Percentiles rank a stretch among this genome's conserved stretches.
Evolutionary conservation across 2,329 filamentous ascomycete species (phyloP).

Genomic region (Neofusicoccum ribis): DNA sequence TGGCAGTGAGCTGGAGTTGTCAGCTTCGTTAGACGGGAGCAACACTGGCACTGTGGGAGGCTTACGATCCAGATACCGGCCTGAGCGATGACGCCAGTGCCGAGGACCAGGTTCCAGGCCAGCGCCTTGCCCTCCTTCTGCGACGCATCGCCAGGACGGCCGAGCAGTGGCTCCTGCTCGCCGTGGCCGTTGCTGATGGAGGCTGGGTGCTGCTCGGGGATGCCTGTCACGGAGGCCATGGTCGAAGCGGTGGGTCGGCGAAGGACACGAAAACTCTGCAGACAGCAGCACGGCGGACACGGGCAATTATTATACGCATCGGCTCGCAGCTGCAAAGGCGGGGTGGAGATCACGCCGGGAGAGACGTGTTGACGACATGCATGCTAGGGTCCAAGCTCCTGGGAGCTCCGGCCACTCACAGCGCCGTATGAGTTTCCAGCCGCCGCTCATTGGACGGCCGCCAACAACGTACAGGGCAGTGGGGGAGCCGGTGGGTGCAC

Average conservation of each 20-base stretch:
- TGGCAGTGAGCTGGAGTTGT: conserved; percentile 59
- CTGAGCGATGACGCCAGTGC: conserved; percentile 80
- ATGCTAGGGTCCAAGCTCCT: background rate
- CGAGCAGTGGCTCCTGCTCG: conserved; percentile 68
- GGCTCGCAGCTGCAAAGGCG: background rate
- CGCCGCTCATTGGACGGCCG: conserved; percentile 4
- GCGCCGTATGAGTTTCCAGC: conserved; percentile 4
- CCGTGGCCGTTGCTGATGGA: conserved; percentile 36
- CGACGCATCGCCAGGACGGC: conserved; percentile 69
- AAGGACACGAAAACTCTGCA: background rate
- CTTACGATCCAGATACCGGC: conserved; percentile 68
- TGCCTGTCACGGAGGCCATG: conserved; percentile 71
- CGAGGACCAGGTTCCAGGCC: conserved; percentile 77
- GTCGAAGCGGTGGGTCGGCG: background rate
- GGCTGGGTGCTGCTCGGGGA: conserved; percentile 55
- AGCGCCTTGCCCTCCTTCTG: conserved; percentile 67
- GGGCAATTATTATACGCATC: conserved; percentile 2
- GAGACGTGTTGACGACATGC: conserved; percentile 17
- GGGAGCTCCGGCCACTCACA: conserved; percentile 4
- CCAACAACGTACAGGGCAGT: background rate
- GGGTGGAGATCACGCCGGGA: conserved; percentile 7
- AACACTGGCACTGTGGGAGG: background rate
- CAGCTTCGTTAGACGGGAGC: background rate
- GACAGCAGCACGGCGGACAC: background rate
- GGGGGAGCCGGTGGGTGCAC: background rate